phyloP scores from a whole-genome alignment of 78 protist genomes.

The Bigelowiella natans region DNA sequence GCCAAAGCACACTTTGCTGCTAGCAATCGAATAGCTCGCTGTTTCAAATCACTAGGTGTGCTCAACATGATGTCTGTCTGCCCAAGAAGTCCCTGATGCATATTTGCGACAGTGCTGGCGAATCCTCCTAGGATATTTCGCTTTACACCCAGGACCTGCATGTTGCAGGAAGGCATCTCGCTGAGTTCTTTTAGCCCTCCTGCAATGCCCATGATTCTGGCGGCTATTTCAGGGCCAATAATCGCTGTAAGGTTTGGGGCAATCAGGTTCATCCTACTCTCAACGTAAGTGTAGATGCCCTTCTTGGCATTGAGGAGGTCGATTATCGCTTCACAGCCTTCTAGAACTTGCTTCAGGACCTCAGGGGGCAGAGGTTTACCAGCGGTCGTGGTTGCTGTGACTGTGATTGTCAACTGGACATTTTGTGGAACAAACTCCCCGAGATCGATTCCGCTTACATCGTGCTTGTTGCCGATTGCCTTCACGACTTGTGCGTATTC shows the following conservation, averaged over 20 bases:
- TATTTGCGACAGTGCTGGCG: not conserved
- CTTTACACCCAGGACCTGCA: constrained; percentile 16
- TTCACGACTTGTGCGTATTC: constrained; percentile 1
- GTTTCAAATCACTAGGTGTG: not conserved
- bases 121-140: not conserved
- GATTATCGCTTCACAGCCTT: not conserved
- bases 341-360: not conserved
- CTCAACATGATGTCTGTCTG: not conserved
- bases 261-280: not conserved
- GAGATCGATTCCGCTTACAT: not conserved
- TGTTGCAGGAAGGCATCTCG: constrained; percentile 22
- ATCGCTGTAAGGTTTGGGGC: not conserved
- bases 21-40: constrained; percentile 8
- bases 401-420: not conserved
- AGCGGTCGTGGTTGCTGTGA: not conserved
- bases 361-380: constrained; percentile 5
- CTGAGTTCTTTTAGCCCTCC: not conserved
- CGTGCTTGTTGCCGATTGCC: not conserved
- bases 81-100: not conserved
- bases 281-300: not conserved
- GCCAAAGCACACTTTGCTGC: constrained; percentile 7
- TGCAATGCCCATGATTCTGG: not conserved
- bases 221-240: not conserved
- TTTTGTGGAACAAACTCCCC: not conserved
- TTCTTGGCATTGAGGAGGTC: not conserved